Percentiles rank a stretch among this genome's conserved stretches.
These are phyloP conservation scores for Colletotrichum sp. DNA, from an alignment of 2,329 filamentous ascomycete species.

Conservation along the genomic window DNA sequence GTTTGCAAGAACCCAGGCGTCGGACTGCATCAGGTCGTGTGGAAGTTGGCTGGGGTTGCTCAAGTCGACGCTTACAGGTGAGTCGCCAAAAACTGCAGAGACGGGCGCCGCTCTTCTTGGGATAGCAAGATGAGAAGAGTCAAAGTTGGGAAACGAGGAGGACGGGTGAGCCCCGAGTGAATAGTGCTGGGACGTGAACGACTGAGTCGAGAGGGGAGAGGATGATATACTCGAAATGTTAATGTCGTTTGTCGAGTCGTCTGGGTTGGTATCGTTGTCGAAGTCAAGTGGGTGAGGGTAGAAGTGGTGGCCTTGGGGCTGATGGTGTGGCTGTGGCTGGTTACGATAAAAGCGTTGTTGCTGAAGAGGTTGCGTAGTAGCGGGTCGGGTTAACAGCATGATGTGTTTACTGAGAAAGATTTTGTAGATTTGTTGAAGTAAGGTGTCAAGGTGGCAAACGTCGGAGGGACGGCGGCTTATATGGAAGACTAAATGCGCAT, in stretches of 20 bases:
- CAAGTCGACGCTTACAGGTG: background rate
- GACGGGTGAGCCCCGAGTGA: slow-evolving; percentile 26
- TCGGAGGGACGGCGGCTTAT: slow-evolving; percentile 13
- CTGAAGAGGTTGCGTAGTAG: slow-evolving; percentile 5
- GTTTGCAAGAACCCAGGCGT: slow-evolving; percentile 42
- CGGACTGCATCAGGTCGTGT: slow-evolving; percentile 44
- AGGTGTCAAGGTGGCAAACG: slow-evolving; percentile 5
- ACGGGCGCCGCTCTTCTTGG: background rate
- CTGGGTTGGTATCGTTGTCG: background rate
- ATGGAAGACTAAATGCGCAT: slow-evolving; percentile 6
- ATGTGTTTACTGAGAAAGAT: background rate
- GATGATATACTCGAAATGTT: slow-evolving; percentile 4
- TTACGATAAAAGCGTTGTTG: background rate
- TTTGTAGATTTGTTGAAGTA: background rate
- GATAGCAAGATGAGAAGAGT: background rate
- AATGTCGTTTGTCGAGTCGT: background rate
- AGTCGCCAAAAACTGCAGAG: background rate
- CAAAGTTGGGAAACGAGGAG: background rate
- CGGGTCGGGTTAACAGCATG: slow-evolving; percentile 18
- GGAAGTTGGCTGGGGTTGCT: background rate
- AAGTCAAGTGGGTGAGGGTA: slow-evolving; percentile 6
- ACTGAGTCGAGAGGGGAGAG: slow-evolving; percentile 16
- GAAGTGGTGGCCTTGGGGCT: background rate
- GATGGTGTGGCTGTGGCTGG: background rate
- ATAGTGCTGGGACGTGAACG: slow-evolving; percentile 25